Conservation (phyloP, 208 protist species). For the Angomonas ambiguus region DNA sequence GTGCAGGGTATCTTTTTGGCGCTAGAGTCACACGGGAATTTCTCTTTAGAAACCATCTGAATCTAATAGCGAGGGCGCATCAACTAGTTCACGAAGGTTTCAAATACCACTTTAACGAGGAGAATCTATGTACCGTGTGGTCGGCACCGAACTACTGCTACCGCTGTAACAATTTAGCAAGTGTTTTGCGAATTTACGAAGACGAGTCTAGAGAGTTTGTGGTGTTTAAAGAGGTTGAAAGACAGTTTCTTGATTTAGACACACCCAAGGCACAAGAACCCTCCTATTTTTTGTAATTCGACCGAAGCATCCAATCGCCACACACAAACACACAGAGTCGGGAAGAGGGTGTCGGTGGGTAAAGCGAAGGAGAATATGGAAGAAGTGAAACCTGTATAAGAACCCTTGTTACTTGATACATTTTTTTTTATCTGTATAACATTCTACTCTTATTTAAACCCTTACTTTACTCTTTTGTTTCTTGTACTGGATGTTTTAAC, state of each 20-base stretch:
- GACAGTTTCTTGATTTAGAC: constrained; percentile 32
- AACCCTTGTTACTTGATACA: too few species aligned
- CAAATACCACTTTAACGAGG: constrained; percentile 87
- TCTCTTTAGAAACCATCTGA: constrained; percentile 73
- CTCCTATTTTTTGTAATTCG: constrained; percentile 76
- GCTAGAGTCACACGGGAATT: constrained; percentile 72
- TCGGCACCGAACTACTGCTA: constrained; percentile 98
- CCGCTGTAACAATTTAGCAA: constrained; percentile 94
- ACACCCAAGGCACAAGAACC: constrained; percentile 37
- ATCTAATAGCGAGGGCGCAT: constrained; percentile 85
- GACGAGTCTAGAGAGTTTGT: constrained; percentile 84
- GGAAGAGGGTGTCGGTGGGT: too few species aligned
- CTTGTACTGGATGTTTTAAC: too few species aligned
- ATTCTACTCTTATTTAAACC: too few species aligned
- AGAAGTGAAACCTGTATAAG: too few species aligned
- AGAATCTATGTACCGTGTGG: constrained; percentile 94
- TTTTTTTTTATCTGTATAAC: too few species aligned
- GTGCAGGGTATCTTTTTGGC: constrained; percentile 87
- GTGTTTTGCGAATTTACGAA: constrained; percentile 90
- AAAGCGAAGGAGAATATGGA: too few species aligned
- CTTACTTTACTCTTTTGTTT: too few species aligned
- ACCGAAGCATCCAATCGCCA: neutral
- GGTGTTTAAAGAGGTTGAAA: constrained; percentile 74
- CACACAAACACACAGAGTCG: too few species aligned
- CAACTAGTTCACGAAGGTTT: constrained; percentile 91